These are phyloP conservation scores for Cystobasidium slooffiae DNA, from an alignment of 1,284 basidiomycete species.

Conservation along the genomic window DNA sequence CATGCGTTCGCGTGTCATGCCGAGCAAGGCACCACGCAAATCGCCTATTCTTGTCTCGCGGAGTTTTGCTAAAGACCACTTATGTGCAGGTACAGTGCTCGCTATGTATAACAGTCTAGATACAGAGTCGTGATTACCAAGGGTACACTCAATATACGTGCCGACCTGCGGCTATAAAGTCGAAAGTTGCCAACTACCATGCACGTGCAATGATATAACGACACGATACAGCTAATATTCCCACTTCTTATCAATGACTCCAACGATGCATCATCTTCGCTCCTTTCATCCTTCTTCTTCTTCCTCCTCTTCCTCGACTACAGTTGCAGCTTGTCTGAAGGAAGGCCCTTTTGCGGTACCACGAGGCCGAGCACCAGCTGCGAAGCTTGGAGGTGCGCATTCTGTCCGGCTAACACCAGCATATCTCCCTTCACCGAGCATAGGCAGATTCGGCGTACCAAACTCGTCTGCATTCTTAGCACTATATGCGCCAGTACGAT, in stretches of 20 bases:
- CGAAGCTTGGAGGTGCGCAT: conserved; percentile 24
- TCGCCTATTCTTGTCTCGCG: background rate
- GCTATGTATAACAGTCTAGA: conserved; percentile 10
- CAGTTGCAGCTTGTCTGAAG: conserved; percentile 25
- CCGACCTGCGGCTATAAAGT: conserved; percentile 9
- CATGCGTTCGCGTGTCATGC: background rate
- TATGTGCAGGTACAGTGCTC: background rate
- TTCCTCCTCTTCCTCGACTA: conserved; percentile 48
- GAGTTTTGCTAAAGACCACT: background rate
- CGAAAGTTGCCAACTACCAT: background rate
- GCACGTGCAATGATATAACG: background rate
- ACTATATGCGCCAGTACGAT: background rate
- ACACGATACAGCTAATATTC: background rate
- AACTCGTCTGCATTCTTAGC: background rate
- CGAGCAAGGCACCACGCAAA: background rate
- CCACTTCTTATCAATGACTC: background rate
- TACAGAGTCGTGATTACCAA: background rate
- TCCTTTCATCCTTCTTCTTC: conserved; percentile 44
- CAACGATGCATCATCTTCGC: background rate
- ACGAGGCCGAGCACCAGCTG: background rate
- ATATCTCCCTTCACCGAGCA: conserved; percentile 44
- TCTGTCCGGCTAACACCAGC: conserved; percentile 38
- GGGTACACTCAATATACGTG: background rate
- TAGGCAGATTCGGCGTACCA: background rate
- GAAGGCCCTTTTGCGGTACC: conserved; percentile 24